Base-by-base conservation (phyloP, 1,284 basidiomycete species). In the Puccinia coronata region DNA sequence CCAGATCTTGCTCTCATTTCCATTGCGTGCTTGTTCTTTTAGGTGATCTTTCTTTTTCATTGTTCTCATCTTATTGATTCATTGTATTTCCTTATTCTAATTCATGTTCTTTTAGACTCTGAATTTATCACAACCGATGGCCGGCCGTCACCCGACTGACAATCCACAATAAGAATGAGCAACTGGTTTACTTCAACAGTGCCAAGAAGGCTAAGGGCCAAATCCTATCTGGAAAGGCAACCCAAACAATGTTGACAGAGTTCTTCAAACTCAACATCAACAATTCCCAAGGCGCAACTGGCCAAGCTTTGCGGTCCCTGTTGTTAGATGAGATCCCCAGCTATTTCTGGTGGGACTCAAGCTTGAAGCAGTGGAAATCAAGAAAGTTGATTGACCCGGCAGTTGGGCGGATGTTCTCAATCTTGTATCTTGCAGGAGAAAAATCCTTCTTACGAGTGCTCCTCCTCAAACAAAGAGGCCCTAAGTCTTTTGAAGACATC, bases 231-330 rank as follows among this genome's bases (percentile, higher is more conserved):
- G 72, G 72, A 28, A 34, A 59, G 3, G 72, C 72, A 3, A 20
- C 11, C 1, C 49, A n/a, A 9, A 61, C 73, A 14, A 76, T 57
- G 14, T 49, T 59, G 0, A 74, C 72, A 11, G 72, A 41, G 23
- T 59, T 74, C 36, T 74, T 74, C 18, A 9, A 36, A 23, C 36
- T 75, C 9, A 59, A 61, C n/a, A n/a, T n/a, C n/a, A n/a, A n/a
- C n/a, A n/a, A n/a, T 31, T 12, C 16, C 2, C 18, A 20, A 1
- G 28, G 47, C 28, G 55, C 36, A 23, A n/a, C 43, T 20, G 73
- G 73, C 12, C 23, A 5, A 3, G 12, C 8, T 12, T 36, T 28
- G 18, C 2, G 65, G 14, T 5, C 28, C n/a, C 23, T 67, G 1
- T 28, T 43, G 5, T 67, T 43, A 9, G 6, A 47, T 9, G 65